These are phyloP conservation scores for Xylaria arbuscula DNA, from an alignment of 2,329 filamentous ascomycete species.

Conservation along the genomic window DNA sequence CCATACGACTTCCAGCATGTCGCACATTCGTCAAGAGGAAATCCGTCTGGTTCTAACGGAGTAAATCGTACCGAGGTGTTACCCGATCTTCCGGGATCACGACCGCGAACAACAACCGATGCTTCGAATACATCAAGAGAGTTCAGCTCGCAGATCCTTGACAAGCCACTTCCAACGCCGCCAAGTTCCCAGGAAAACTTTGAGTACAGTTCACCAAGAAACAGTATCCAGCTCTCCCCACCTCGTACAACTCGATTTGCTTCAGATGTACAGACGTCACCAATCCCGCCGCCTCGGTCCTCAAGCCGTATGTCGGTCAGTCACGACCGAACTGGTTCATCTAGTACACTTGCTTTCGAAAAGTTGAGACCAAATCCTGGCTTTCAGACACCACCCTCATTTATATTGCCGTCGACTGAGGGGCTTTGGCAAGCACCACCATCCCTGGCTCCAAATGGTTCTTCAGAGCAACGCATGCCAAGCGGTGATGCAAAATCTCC, in stretches of 20 bases:
- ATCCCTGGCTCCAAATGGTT: slow-evolving; percentile 26
- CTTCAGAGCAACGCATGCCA: slow-evolving; percentile 26
- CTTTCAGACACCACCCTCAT: slow-evolving; percentile 59
- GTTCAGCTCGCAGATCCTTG: slow-evolving; percentile 21
- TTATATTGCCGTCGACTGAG: slow-evolving; percentile 44
- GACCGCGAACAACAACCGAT: slow-evolving; percentile 38
- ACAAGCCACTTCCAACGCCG: slow-evolving; percentile 47
- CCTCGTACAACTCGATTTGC: slow-evolving; percentile 64
- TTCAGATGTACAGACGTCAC: slow-evolving; percentile 53
- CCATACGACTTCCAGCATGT: slow-evolving; percentile 76
- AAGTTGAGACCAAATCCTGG: slow-evolving; percentile 59
- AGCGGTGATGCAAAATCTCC: slow-evolving; percentile 42
- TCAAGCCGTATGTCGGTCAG: slow-evolving; percentile 65
- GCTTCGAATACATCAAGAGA: slow-evolving; percentile 8
- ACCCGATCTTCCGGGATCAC: slow-evolving; percentile 56
- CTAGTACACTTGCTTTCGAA: slow-evolving; percentile 52
- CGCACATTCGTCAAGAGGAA: slow-evolving; percentile 66
- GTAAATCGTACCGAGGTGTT: slow-evolving; percentile 56
- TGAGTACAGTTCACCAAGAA: slow-evolving; percentile 61
- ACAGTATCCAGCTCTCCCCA: slow-evolving; percentile 60
- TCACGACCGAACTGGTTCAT: slow-evolving; percentile 57
- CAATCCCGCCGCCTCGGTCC: slow-evolving; percentile 62
- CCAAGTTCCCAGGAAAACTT: slow-evolving; percentile 52
- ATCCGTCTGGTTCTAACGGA: slow-evolving; percentile 56
- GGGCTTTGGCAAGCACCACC: slow-evolving; percentile 25